Base-by-base conservation (phyloP, 331 rosid genomes). In the Malus hybrid region DNA sequence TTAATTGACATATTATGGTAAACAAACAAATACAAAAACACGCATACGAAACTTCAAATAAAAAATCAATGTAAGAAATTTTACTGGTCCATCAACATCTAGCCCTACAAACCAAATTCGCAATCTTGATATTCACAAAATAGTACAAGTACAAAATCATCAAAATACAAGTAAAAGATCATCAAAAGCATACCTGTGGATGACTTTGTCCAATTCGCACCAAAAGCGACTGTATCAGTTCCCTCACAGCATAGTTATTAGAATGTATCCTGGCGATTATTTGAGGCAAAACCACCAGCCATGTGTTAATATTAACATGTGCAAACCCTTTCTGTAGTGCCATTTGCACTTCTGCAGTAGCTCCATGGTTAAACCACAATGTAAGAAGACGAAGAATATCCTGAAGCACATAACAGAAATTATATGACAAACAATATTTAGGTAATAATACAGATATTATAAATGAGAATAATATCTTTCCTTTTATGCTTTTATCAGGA, bases 211-310 rank as follows among this genome's bases (percentile, higher is more conserved):
- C 99, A 81, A 94, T 94, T 76, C 97, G 92, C 72, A 94, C 99
- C 90, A 94, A 80, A 68, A 94, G 88, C 19, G 97, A 92, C 48
- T 94, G 99, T 85, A 94, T 94, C 78, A 92, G 86, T 82, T 88
- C 99, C 84, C 99, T 83, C 61, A 94, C 96, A 61, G 97, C 97
- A 87, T 79, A 90, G 75, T 84, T 92, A 85, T 94, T 90, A 31
- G 97, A 94, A 85, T 94, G 99, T 83, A 94, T 94, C 79, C 99
- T 88, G 72, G 99, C 99, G 81, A 94, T 94, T 81, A 94, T 94
- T 82, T 94, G 99, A 63, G 99, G 99, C 62, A 94, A 83, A 77
- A 94, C 99, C 70, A 94, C 99, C 66, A 94, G 96, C 99, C 99
- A 94, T 48, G 99, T 94, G 81, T 94, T 90, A 84, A 94, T 94